Evolutionary conservation across 2,329 filamentous ascomycete genomes (phyloP).

Genomic region (Hypocreales sp.): DNA sequence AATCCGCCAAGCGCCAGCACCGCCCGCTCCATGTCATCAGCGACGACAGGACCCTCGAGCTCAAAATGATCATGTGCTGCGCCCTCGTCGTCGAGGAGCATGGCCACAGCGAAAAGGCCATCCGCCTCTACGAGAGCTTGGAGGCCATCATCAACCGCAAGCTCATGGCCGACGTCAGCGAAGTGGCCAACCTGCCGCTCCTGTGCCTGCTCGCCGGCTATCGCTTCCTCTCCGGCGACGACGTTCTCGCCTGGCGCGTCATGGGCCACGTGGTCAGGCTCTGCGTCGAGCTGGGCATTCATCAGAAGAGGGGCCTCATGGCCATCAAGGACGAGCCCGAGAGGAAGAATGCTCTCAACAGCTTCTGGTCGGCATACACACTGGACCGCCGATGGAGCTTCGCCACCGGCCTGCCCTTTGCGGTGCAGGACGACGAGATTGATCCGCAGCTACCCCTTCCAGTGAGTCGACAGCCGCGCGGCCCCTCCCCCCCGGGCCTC

Average conservation of each 20-base stretch:
- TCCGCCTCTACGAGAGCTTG: conserved; percentile 60
- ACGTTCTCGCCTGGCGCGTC: conserved; percentile 71
- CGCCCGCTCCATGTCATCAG: conserved; percentile 22
- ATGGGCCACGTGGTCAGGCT: conserved; percentile 71
- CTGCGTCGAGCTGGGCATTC: conserved; percentile 70
- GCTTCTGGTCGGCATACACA: conserved; percentile 80
- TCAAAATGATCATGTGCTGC: conserved; percentile 75
- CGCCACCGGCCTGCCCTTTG: conserved; percentile 76
- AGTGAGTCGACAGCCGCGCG: conserved; percentile 36
- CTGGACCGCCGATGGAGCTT: conserved; percentile 81
- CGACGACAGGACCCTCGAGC: conserved; percentile 43
- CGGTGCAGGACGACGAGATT: conserved; percentile 72
- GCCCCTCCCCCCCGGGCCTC: no score
- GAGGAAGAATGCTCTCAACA: conserved; percentile 48
- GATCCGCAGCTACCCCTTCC: conserved; percentile 67
- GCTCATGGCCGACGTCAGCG: conserved; percentile 36
- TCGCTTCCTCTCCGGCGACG: conserved; percentile 74
- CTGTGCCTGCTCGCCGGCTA: conserved; percentile 44
- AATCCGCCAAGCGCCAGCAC: conserved; percentile 25
- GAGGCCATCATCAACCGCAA: conserved; percentile 54
- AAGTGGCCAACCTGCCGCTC: conserved; percentile 31
- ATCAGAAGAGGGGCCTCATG: conserved; percentile 58
- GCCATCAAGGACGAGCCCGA: conserved; percentile 55
- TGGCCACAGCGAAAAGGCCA: conserved; percentile 62
- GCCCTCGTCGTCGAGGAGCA: conserved; percentile 64